Evolutionary conservation across 2,329 filamentous ascomycete genomes (phyloP).

Genomic region (Aspergillus piperis): DNA sequence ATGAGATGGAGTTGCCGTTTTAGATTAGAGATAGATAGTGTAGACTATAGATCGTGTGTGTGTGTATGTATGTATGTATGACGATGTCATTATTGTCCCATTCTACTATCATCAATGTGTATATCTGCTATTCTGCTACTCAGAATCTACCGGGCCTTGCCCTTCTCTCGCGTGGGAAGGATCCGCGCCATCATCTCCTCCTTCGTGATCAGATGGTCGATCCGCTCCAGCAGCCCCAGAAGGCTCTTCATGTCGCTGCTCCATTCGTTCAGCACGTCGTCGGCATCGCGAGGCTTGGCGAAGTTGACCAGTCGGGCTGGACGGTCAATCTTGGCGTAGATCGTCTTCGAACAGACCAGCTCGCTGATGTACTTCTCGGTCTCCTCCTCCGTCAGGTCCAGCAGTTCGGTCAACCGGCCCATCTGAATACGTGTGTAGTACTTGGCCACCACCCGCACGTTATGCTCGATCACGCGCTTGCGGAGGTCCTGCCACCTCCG

Average conservation of each 20-base stretch:
- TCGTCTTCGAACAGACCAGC: constrained; percentile 94
- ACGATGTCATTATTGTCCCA: constrained; percentile 26
- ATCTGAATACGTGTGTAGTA: constrained; percentile 98
- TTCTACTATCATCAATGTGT: constrained; percentile 29
- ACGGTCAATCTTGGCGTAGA: constrained; percentile 95
- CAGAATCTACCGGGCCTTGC: constrained; percentile 36
- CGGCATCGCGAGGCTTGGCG: constrained; percentile 88
- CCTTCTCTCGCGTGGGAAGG: constrained; percentile 59
- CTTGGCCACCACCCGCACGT: constrained; percentile 94
- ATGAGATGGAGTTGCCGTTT: constrained; percentile 71
- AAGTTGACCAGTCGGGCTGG: constrained; percentile 92
- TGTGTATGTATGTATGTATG: too few species aligned
- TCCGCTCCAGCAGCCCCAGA: constrained; percentile 79
- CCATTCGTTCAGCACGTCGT: constrained; percentile 98
- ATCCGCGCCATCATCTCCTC: constrained; percentile 99
- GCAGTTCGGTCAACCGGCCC: constrained; percentile 81
- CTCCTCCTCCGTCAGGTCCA: constrained; percentile 91
- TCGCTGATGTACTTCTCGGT: constrained; percentile 99
- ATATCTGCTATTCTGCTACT: background rate
- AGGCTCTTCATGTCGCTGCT: constrained; percentile 96
- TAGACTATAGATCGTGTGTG: background rate
- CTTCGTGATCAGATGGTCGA: constrained; percentile 98
- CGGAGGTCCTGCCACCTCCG: constrained; percentile 91
- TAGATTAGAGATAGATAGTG: constrained; percentile 20
- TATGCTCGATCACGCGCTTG: constrained; percentile 99